Evolutionary conservation across 208 protist genomes (phyloP), one percentile per base, ranked within the genome.

Genomic region (Leishmania aethiopica): DNA sequence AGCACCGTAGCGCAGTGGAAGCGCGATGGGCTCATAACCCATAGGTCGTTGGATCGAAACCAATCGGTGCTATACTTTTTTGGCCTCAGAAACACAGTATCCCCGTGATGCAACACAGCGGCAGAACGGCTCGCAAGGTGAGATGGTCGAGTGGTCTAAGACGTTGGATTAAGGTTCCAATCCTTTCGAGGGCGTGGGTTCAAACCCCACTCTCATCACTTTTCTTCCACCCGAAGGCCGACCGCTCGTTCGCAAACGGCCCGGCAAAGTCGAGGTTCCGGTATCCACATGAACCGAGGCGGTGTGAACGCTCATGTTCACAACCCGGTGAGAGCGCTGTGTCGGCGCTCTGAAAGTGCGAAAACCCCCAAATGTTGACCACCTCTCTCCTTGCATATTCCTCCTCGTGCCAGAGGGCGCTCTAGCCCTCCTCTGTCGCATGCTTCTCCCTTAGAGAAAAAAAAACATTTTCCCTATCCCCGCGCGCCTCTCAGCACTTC

Each of bases 1-100:
- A 97, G 94, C 94, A 97, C 89, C 93, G 95, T 97, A 94, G 95
- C 95, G 93, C 95, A 97, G 95, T 96, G 93, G 95, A 91, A 97
- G 95, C 93, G 95, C 93, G 95, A 96, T 96, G 92, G 95, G 93
- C 95, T 97, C 93, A 96, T 97, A 97, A 97, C 93, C 93, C 92
- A 96, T 96, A 97, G 95, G 95, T 92, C 95, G 93, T 95, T 96
- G 95, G 95, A 96, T 97, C 95, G 92, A 97, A 96, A 95, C 95
- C 95, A 96, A 95, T 91, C 94, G 94, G 89, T 97, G 94, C 94
- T 97, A 96, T 79, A 32, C 79, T 93, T 95, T 97, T 94, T 49
- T 28, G 3, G 5, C 28, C 22, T 35, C 6, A 0, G 47, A 51
- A 11, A n/a, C 7, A 32, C 3, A 19, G 0, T 0, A 28, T 6